Evolutionary conservation across 1,139 yeast species (phyloP).

Genomic region (Nakaseomyces kungkrabaensis): DNA sequence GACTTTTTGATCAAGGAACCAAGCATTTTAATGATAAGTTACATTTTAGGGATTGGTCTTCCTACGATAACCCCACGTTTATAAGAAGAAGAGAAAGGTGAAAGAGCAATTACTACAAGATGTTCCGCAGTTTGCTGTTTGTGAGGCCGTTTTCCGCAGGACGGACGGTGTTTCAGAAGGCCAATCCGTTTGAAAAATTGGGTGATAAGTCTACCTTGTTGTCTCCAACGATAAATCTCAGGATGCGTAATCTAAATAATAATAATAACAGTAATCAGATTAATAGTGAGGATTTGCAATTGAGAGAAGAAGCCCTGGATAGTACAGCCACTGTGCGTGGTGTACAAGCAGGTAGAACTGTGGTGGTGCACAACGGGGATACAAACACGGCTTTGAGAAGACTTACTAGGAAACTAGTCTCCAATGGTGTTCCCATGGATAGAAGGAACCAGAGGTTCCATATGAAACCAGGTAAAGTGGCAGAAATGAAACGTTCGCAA

Average conservation of each 20-base stretch:
- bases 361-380: constrained; percentile 32
- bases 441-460: constrained; percentile 36
- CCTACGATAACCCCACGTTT: too few relatives aligned
- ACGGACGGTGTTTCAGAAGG: background rate
- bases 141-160: background rate
- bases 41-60: too few relatives aligned
- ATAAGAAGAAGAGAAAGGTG: too few relatives aligned
- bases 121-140: background rate
- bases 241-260: background rate
- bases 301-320: constrained; percentile 22
- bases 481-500: constrained; percentile 34
- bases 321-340: constrained; percentile 30
- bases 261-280: background rate
- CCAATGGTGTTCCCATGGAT: constrained; percentile 33
- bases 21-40: too few relatives aligned
- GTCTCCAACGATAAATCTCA: background rate
- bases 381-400: constrained; percentile 31
- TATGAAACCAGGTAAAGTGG: constrained; percentile 40
- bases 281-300: background rate
- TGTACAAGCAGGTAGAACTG: constrained; percentile 40
- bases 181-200: background rate
- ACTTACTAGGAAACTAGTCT: constrained; percentile 29
- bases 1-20: too few relatives aligned
- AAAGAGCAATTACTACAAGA: background rate
- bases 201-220: background rate